phyloP scores from a whole-genome alignment of 192 early-diverging fungal genomes.

The Chytriomyces sp. region DNA sequence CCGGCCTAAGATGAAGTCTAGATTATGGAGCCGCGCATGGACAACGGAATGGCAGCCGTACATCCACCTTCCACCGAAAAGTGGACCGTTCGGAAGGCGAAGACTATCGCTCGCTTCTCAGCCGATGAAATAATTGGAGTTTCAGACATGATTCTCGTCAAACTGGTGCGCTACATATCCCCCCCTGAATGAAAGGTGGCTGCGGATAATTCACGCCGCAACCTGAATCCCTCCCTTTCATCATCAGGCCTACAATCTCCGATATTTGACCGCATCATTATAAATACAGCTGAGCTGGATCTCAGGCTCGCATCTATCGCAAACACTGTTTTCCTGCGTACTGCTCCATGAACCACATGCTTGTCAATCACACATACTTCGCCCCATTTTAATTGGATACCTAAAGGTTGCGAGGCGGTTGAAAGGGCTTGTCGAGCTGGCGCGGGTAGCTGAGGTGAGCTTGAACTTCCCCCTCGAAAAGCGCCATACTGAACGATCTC shows the following conservation, averaged over 20 bases:
- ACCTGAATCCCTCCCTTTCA: too few relatives aligned
- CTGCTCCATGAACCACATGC: conserved; percentile 16
- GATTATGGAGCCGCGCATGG: conserved; percentile 39
- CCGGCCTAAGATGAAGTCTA: background rate
- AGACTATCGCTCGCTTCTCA: conserved; percentile 8
- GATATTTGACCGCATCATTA: too few relatives aligned
- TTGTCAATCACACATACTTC: conserved; percentile 7
- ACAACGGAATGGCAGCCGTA: conserved; percentile 6
- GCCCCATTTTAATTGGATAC: background rate
- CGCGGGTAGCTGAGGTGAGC: conserved; percentile 3
- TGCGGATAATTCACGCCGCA: background rate
- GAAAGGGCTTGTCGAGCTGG: conserved; percentile 1
- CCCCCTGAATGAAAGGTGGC: background rate
- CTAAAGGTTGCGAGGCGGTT: conserved; percentile 2
- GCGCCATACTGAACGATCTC: background rate
- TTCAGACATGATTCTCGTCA: conserved; percentile 16
- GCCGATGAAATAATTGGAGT: conserved; percentile 24
- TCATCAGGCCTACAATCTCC: too few relatives aligned
- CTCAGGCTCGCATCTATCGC: conserved; percentile 14
- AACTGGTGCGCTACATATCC: conserved; percentile 8
- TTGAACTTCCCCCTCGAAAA: background rate
- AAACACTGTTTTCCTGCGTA: conserved; percentile 20
- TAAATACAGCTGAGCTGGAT: conserved; percentile 14
- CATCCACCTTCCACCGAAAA: background rate
- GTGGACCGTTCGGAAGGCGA: conserved; percentile 11